Evolutionary conservation across 2,329 filamentous ascomycete species (phyloP), one percentile per base, ranked within the genome.

Genomic region (Ceratocystis colombiana): DNA sequence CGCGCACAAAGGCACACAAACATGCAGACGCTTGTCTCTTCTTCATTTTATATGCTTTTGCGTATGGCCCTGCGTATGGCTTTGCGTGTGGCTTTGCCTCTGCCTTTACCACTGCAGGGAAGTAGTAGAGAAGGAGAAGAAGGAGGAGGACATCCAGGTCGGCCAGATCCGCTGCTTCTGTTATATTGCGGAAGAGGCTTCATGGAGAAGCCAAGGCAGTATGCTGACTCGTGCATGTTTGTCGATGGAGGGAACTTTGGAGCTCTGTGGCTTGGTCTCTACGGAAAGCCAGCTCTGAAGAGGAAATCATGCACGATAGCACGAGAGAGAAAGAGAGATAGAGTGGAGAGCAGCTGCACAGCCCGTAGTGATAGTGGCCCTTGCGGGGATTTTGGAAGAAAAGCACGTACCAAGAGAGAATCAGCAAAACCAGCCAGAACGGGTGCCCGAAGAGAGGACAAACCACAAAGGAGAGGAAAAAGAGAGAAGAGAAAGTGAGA

Each of bases 221-320:
- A 59, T 37, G 55, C 25, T 59, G 55, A 59, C 55, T 59, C 55
- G 55, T 59, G 55, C 55, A 59, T 59, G 55, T 30, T 30, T 59
- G 55, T 59, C 30, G 55, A 59, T 37, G 55, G 37, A 59, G 55
- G 55, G 55, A 59, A 59, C 55, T 59, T 59, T 59, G n/a, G 55
- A 59, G 55, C 55, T 59, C 55, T 59, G 55, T 59, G 55, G 55
- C 55, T 59, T 59, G 55, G 55, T 59, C 25, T 25, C 25, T 20
- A 28, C 30, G 15, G n/a, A 57, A 22, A 6, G 17, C 53, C 53
- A 30, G 28, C 25, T 57, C 15, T 57, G 4, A 0, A 28, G 5
- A 57, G 28, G 25, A 17, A 57, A 30, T 33, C 53, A 30, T 57
- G 53, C 53, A 28, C 12, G 53, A 12, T 12, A 25, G n/a, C 48